Evolutionary conservation across 805 yeast species (phyloP).

Genomic region (Starmerella stellata): DNA sequence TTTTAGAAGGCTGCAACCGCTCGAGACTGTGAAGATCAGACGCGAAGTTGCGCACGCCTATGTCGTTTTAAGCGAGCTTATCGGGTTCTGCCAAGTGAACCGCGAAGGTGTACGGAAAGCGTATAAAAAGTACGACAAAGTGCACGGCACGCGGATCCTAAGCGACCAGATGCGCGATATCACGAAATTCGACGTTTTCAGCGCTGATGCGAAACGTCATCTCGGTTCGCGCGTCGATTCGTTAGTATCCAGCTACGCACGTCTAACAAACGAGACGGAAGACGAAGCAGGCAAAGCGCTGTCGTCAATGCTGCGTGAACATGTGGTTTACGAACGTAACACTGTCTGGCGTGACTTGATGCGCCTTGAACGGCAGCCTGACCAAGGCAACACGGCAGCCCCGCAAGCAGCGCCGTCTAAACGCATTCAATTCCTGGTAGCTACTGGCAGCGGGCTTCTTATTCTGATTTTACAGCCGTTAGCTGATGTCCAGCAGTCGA

Average conservation of each 20-base stretch:
- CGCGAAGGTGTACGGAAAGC: constrained; percentile 79
- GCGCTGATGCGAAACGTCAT: constrained; percentile 28
- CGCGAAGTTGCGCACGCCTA: constrained; percentile 32
- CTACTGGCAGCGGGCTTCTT: constrained; percentile 32
- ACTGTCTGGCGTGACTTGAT: constrained; percentile 97
- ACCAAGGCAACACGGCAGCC: constrained; percentile 42
- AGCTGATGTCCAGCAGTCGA: constrained; percentile 42
- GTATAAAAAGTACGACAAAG: constrained; percentile 80
- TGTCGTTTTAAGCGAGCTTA: constrained; percentile 62
- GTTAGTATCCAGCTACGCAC: constrained; percentile 38
- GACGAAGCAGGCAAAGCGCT: constrained; percentile 33
- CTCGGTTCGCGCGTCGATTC: constrained; percentile 40
- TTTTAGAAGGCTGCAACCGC: constrained; percentile 8
- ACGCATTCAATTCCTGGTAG: constrained; percentile 27
- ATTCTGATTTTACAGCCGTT: constrained; percentile 28
- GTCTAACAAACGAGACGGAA: constrained; percentile 28
- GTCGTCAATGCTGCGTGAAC: constrained; percentile 55
- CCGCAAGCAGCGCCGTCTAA: constrained; percentile 4
- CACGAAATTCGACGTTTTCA: constrained; percentile 37
- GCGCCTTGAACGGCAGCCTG: constrained; percentile 64
- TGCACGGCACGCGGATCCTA: constrained; percentile 43
- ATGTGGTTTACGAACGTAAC: constrained; percentile 91
- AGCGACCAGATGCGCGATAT: constrained; percentile 37
- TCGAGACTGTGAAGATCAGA: constrained; percentile 21
- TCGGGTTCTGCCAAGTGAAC: constrained; percentile 69